Base-by-base conservation (phyloP, 73 alveolate species). In the Paraurostyla sp. region DNA sequence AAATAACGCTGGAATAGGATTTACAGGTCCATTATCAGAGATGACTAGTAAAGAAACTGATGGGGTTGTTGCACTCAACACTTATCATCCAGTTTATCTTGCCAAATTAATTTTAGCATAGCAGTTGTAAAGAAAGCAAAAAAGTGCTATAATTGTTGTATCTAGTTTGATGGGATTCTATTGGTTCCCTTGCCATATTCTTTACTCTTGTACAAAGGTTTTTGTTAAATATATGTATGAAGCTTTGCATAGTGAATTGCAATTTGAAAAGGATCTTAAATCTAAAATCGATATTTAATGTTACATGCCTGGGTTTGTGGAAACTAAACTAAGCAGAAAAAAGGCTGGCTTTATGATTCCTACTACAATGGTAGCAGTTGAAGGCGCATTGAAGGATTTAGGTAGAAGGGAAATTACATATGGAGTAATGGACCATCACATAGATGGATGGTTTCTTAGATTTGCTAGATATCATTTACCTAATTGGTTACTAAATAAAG, bases 391-490 rank as follows among this genome's bases (percentile, higher is more conserved):
- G 42, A 73, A 25, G 23, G 86, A 73, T 73, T 45, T 73, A n/a
- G 86, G 86, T 15, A 73, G 15, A 50, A 73, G 52, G 27, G 56
- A 48, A 1, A 73, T 20, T 48, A 23, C 52, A 0, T 49, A 45
- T 73, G 86, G 86, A 73, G 71, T 73, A 0, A 73, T 73, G 25
- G 86, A 49, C 41, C 86, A 73, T 73, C 71, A 73, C 22, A 4
- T 73, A 15, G 7, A 45, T 23, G 86, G 71, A 13, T 65, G 82
- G 82, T 13, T 40, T 6, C 9, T 65, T 15, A 35, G 16, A 65
- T 32, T 65, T 7, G 78, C 48, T 22, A 22, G 23, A 9, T 7
- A 60, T 25, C 32, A 60, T 27, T 16, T 60, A 23, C 49, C 78
- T 16, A n/a, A n/a, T n/a, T 4, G 51, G 4, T 13, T 60, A 7